Conservation (phyloP, 192 early-diverging fungal genomes). For the Thoreauomyces humboldtii region DNA sequence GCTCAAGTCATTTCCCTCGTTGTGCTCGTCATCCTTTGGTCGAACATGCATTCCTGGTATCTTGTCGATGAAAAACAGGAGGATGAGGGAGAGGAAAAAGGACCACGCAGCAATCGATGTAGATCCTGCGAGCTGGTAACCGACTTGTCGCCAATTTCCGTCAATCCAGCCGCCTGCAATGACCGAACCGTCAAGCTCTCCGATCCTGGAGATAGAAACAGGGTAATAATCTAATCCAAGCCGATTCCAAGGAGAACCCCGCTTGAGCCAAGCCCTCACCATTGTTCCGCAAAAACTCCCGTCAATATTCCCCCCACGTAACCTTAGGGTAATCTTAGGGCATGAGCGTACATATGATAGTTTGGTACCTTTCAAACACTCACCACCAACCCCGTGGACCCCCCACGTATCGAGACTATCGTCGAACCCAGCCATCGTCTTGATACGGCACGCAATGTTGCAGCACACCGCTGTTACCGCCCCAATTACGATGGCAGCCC, state of each 20-base stretch:
- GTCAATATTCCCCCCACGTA: constrained; percentile 82
- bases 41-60: constrained; percentile 81
- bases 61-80: constrained; percentile 71
- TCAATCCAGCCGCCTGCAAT: constrained; percentile 63
- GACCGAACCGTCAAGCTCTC: constrained; percentile 55
- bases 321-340: no score
- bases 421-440: constrained; percentile 83
- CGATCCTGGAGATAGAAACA: no score
- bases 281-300: no score
- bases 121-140: constrained; percentile 67
- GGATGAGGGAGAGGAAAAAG: constrained; percentile 74
- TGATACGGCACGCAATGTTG: constrained; percentile 81
- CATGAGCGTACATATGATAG: no score
- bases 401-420: constrained; percentile 85
- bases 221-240: no score
- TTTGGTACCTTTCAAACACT: no score
- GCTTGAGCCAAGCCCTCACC: constrained; percentile 70
- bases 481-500: constrained; percentile 78
- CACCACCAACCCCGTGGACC: constrained; percentile 59
- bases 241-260: no score
- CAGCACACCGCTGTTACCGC: constrained; percentile 68
- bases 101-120: constrained; percentile 64
- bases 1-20: constrained; percentile 73
- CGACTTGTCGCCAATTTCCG: constrained; percentile 66
- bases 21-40: constrained; percentile 74